Conservation (phyloP, 768 basidiomycete species). For the Suillus subluteus region DNA sequence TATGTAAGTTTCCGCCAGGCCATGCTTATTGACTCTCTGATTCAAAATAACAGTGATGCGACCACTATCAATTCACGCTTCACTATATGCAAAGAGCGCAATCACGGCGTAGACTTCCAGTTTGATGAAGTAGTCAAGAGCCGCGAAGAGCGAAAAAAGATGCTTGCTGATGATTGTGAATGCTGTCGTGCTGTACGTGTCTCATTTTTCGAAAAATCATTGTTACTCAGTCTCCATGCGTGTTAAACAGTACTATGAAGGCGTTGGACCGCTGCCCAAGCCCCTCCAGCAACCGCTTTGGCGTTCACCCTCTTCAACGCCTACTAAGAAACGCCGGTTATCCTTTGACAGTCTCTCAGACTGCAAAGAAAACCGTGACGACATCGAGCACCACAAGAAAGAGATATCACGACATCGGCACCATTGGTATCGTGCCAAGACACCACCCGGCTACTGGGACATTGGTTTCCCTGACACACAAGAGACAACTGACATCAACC, state of each 20-base stretch:
- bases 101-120: constrained; percentile 66
- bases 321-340: constrained; percentile 23
- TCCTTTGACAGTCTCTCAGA: constrained; percentile 14
- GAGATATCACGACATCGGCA: constrained; percentile 73
- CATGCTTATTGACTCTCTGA: neutral
- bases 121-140: constrained; percentile 79
- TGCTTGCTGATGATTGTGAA: constrained; percentile 82
- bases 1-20: constrained; percentile 31
- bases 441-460: constrained; percentile 88
- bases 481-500: constrained; percentile 76
- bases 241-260: constrained; percentile 72
- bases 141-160: constrained; percentile 60
- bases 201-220: neutral
- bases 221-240: neutral
- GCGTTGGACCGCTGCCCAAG: constrained; percentile 70
- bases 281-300: constrained; percentile 72
- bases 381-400: constrained; percentile 59
- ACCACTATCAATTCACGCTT: constrained; percentile 65
- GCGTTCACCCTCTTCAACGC: constrained; percentile 58
- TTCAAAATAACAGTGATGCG: constrained; percentile 18
- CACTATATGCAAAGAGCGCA: constrained; percentile 65
- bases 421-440: constrained; percentile 69
- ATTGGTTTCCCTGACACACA: constrained; percentile 92
- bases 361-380: constrained; percentile 38
- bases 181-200: constrained; percentile 73